Conservation (phyloP, 768 basidiomycete genomes). For the Gloeostereum incarnatum region DNA sequence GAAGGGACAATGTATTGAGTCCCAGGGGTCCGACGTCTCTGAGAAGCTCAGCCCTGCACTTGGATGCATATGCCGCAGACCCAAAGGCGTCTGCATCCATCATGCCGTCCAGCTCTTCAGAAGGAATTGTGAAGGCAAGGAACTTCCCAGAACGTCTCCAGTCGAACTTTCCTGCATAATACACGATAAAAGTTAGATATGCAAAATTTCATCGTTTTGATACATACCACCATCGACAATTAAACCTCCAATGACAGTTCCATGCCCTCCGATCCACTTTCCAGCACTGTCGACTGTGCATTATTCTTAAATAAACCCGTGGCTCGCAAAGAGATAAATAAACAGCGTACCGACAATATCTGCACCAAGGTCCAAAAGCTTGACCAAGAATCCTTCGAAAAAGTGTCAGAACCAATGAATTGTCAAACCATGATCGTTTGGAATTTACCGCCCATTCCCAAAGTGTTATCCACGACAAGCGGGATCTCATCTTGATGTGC, state of each 20-base stretch:
- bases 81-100: conserved; percentile 40
- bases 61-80: conserved; percentile 42
- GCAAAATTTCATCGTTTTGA: conserved; percentile 8
- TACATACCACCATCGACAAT: conserved; percentile 43
- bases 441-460: conserved; percentile 44
- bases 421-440: neutral
- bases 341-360: conserved; percentile 32
- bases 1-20: conserved; percentile 52
- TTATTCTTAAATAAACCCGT: no score
- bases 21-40: conserved; percentile 49
- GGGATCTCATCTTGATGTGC: conserved; percentile 55
- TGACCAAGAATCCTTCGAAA: conserved; percentile 12
- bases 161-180: conserved; percentile 67
- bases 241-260: conserved; percentile 53
- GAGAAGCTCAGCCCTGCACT: conserved; percentile 43
- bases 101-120: conserved; percentile 44
- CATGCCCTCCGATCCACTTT: conserved; percentile 59
- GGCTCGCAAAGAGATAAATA: no score
- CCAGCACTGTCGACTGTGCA: conserved; percentile 47
- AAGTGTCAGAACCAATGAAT: neutral
- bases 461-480: conserved; percentile 58
- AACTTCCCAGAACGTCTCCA: conserved; percentile 36
- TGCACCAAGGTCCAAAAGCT: conserved; percentile 13
- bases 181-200: conserved; percentile 5
- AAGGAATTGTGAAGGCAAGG: conserved; percentile 35